These are phyloP conservation scores for Wickerhamiella kurtzmanii DNA, from an alignment of 805 yeast genomes.

Conservation along the genomic window DNA sequence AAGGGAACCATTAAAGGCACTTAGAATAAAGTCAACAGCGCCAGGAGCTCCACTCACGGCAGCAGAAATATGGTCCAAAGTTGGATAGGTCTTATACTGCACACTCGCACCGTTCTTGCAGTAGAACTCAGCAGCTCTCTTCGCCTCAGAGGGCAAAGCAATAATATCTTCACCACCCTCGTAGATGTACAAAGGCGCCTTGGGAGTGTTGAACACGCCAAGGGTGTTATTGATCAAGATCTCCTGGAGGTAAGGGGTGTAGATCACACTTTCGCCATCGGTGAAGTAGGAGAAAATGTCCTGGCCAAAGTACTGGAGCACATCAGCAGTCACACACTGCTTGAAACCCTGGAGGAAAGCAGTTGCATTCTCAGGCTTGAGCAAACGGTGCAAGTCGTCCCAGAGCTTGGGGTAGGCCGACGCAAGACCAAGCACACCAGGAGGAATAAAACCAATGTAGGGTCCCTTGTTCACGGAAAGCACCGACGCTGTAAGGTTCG, in stretches of 20 bases:
- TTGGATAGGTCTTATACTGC: constrained; percentile 12
- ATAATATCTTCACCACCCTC: constrained; percentile 20
- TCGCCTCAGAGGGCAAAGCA: constrained; percentile 14
- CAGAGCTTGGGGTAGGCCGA: constrained; percentile 19
- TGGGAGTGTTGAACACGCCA: constrained; percentile 17
- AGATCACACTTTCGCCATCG: constrained; percentile 13
- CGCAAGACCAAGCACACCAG: constrained; percentile 22
- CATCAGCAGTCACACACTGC: constrained; percentile 13
- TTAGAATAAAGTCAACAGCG: constrained; percentile 8
- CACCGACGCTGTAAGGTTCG: constrained; percentile 16
- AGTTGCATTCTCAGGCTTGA: constrained; percentile 8
- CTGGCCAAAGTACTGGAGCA: constrained; percentile 9
- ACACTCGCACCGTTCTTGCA: constrained; percentile 18
- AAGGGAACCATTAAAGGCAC: constrained; percentile 4
- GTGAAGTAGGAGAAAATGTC: constrained; percentile 15
- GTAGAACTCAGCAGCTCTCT: constrained; percentile 12
- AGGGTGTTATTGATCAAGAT: constrained; percentile 15
- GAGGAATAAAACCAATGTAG: constrained; percentile 17
- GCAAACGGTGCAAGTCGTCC: constrained; percentile 8
- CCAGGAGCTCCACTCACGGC: constrained; percentile 1
- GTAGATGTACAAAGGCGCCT: constrained; percentile 18
- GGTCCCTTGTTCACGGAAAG: constrained; percentile 14
- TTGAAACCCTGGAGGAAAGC: constrained; percentile 11
- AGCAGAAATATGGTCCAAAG: constrained; percentile 9
- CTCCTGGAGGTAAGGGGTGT: constrained; percentile 5